Evolutionary conservation across 495 filamentous ascomycete species (phyloP), one percentile per base, ranked within the genome.

Genomic region (Hypoxylon trugodes): DNA sequence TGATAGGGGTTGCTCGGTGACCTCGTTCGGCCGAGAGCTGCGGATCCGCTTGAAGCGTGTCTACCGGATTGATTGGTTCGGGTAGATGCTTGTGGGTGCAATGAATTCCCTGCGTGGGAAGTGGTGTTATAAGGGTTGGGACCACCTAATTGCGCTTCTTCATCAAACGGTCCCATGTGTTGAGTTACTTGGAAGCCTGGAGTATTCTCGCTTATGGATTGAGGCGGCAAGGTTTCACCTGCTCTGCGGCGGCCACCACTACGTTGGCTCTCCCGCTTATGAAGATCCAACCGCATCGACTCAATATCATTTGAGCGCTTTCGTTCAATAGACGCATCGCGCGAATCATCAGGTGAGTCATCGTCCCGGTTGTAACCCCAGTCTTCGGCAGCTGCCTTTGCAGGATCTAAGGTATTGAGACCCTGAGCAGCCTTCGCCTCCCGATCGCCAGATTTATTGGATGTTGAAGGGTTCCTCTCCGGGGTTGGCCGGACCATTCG

Each of bases 401-500:
- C 62, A 18, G 78, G 76, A 36, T 78, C 61, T 3, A 70, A 48
- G 2, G 72, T 51, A 59, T 79, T 81, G 40, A 81, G n/a, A 1
- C 73, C 63, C 0, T 73, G 71, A 26, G 69, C 75, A 24, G 79
- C 77, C 25, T 60, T 69, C 57, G 70, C 38, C 60, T 80, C 77
- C 8, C 51, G 60, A 7, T 45, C 43, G 6, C 41, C 49, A 12
- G 46, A 37, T 26, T 56, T 65, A 22, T 45, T 59, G 24, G 57
- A 60, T 21, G 51, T 30, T 4, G 55, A 49, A 32, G 43, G 32
- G 40, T 43, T 64, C 21, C 52, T 58, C 13, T 49, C 53, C 24
- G 45, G 49, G 16, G 57, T 61, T 36, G 73, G 76, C 28, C 81
- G 86, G 41, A 87, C 79, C 35, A 93, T 76, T 15, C 88, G 84